A percentile compares a stretch with the other conserved stretches of the same genome.
Evolutionary conservation across 495 filamentous ascomycete genomes (phyloP).

Genomic region (Amphirosellinia nigrospora): DNA sequence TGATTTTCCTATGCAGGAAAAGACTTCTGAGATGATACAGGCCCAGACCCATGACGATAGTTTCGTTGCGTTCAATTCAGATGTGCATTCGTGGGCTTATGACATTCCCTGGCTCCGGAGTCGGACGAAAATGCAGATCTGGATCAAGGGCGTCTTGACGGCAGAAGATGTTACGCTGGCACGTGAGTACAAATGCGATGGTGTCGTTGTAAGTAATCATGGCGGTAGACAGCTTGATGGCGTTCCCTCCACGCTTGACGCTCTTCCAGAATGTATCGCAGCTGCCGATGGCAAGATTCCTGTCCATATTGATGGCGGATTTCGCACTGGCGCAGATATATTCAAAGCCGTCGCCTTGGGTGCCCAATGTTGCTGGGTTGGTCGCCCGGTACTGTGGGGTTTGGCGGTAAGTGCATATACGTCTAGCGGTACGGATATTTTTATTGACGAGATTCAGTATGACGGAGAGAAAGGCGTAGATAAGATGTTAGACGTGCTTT

Average conservation of each 20-base stretch:
- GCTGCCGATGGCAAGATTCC: constrained; percentile 43
- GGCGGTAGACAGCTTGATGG: constrained; percentile 54
- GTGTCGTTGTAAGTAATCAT: constrained; percentile 52
- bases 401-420: constrained; percentile 41
- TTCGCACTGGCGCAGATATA: constrained; percentile 48
- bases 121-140: constrained; percentile 48
- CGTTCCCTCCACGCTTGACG: constrained; percentile 53
- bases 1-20: neutral
- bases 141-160: constrained; percentile 49
- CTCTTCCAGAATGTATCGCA: constrained; percentile 48
- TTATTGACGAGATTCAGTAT: neutral
- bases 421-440: neutral
- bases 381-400: constrained; percentile 50
- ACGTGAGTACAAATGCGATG: constrained; percentile 41
- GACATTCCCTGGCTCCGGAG: constrained; percentile 44
- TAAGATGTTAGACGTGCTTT: neutral
- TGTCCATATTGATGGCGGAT: constrained; percentile 43
- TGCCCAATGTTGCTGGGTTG: constrained; percentile 47
- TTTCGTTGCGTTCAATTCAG: constrained; percentile 41
- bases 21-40: constrained; percentile 2
- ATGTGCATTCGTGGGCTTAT: constrained; percentile 39
- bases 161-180: constrained; percentile 46
- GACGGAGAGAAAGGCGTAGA: constrained; percentile 7
- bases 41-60: constrained; percentile 35
- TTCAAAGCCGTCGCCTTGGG: constrained; percentile 57